Evolutionary conservation across 208 protist species (phyloP).

Genomic region (Leptomonas pyrrhocoris): DNA sequence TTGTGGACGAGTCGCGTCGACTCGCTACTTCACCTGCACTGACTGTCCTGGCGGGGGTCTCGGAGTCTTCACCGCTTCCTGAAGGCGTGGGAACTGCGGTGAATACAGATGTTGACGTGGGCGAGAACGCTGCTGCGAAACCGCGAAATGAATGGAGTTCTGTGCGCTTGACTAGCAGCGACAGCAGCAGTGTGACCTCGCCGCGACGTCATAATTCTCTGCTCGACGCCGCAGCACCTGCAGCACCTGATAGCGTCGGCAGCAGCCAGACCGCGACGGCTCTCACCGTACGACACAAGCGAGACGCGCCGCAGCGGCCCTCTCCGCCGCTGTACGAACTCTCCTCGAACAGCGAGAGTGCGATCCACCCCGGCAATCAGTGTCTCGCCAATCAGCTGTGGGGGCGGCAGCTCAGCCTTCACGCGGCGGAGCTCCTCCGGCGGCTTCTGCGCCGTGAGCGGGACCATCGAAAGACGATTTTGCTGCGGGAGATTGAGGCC

Average conservation of each 20-base stretch:
- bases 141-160: too few species aligned
- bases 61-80: too few species aligned
- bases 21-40: too few species aligned
- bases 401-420: neutral
- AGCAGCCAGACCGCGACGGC: neutral
- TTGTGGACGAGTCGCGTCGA: neutral
- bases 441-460: slow-evolving; percentile 14
- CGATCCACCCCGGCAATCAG: neutral
- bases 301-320: neutral
- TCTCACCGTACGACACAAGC: neutral
- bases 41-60: too few species aligned
- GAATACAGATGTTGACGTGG: too few species aligned
- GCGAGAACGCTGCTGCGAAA: too few species aligned
- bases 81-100: too few species aligned
- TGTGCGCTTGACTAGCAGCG: too few species aligned
- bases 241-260: neutral
- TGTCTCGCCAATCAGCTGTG: slow-evolving; percentile 31
- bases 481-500: slow-evolving; percentile 5
- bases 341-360: neutral
- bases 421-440: neutral
- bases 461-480: slow-evolving; percentile 5
- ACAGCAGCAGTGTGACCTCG: too few species aligned
- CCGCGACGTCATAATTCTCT: neutral
- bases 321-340: neutral
- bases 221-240: neutral